phyloP scores from a whole-genome alignment of 2,329 filamentous ascomycete genomes.

The Epichloe aotearoae region DNA sequence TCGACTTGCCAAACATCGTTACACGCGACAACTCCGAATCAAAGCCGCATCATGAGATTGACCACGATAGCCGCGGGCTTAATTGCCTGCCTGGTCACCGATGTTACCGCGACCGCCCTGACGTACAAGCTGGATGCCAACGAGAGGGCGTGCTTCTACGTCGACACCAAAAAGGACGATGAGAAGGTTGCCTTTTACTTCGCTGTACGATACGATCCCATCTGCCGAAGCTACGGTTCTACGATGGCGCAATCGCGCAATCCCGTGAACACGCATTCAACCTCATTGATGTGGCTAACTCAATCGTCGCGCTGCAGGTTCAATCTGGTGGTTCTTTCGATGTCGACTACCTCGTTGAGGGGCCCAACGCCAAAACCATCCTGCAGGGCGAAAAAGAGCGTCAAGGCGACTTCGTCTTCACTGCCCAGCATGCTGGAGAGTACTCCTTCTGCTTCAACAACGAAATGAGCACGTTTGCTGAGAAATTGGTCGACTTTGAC shows the following conservation, averaged over 20 bases:
- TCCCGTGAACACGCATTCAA: neutral
- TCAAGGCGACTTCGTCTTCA: conserved; percentile 97
- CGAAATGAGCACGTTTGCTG: conserved; percentile 92
- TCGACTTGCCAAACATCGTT: conserved; percentile 6
- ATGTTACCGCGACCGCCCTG: conserved; percentile 74
- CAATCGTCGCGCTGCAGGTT: conserved; percentile 42
- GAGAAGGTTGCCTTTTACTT: conserved; percentile 95
- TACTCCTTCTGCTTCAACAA: conserved; percentile 99
- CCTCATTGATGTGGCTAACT: neutral
- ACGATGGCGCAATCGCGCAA: neutral
- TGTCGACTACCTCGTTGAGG: conserved; percentile 80
- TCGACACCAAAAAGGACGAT: conserved; percentile 64
- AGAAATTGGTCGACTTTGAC: conserved; percentile 97
- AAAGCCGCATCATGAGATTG: conserved; percentile 46
- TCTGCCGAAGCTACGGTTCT: neutral
- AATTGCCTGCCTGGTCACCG: conserved; percentile 55
- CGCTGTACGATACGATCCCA: conserved; percentile 34
- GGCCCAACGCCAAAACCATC: conserved; percentile 68
- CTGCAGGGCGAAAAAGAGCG: conserved; percentile 80
- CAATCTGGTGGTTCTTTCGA: conserved; percentile 98
- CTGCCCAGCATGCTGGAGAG: conserved; percentile 73
- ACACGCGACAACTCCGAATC: conserved; percentile 16
- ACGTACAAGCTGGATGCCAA: conserved; percentile 85
- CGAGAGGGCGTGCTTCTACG: conserved; percentile 94
- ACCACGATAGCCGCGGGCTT: conserved; percentile 50